Conservation (phyloP, 495 filamentous ascomycete genomes). For the Copromyces sp. region DNA sequence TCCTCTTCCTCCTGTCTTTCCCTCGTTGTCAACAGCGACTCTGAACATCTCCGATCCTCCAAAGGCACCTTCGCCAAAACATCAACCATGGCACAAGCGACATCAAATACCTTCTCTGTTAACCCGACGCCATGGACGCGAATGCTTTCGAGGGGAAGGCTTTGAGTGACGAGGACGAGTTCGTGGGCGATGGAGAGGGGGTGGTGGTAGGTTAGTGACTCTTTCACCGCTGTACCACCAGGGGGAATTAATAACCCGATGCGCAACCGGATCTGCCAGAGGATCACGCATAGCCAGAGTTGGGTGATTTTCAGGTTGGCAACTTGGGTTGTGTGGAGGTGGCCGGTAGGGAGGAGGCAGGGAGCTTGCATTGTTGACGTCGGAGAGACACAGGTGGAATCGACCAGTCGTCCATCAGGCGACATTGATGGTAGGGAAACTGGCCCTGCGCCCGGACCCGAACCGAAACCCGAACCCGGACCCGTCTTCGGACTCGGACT, state of each 20-base stretch:
- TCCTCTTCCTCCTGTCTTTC: neutral
- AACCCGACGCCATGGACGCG: conserved; percentile 54
- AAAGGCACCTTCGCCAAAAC: conserved; percentile 31
- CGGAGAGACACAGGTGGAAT: conserved; percentile 25
- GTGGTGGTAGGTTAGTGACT: conserved; percentile 33
- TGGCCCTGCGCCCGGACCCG: neutral
- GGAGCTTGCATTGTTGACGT: neutral
- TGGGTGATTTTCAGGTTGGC: conserved; percentile 63
- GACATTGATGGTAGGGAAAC: neutral
- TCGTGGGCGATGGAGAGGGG: conserved; percentile 47
- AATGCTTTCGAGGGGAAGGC: conserved; percentile 41
- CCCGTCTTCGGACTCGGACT: no score
- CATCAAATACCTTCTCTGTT: conserved; percentile 47
- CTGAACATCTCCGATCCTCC: conserved; percentile 2
- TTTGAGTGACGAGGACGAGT: conserved; percentile 43
- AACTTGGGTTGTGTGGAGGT: conserved; percentile 57
- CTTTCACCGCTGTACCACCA: conserved; percentile 1
- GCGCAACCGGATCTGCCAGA: conserved; percentile 53
- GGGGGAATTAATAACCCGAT: conserved; percentile 20
- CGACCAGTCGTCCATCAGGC: conserved; percentile 26
- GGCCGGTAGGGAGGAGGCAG: neutral
- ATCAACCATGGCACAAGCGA: conserved; percentile 46
- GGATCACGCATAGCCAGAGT: conserved; percentile 62
- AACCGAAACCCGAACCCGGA: neutral
- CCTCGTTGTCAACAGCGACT: neutral